Base-by-base conservation (phyloP, 345 rosid species). In the Kandelia obovata region DNA sequence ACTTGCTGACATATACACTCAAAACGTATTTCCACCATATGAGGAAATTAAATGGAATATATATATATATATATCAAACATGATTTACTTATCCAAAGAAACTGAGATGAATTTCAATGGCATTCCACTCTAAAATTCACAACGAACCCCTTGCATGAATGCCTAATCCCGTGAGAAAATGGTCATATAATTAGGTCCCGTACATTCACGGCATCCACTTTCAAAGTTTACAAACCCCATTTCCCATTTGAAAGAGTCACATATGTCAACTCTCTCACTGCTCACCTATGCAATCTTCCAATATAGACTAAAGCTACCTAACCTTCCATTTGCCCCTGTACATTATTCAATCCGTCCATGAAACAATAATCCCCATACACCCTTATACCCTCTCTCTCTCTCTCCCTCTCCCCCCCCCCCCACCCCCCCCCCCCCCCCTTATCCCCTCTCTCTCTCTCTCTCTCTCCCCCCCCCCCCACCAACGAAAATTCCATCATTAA, bases 161-260 rank as follows among this genome's bases (percentile, higher is more conserved):
- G 25, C 23, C 26, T 26, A 25, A 49, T 13, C 27, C 21, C 35
- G 3, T 20, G 15, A 1, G 5, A 46, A 47, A 17, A 26, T 2
- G 34, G 31, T 20, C 58, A 31, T 25, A 27, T 13, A 16, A 49
- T 27, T 37, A 16, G 83, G 75, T 58, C 85, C 72, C 31, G 51
- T 11, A 61, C 78, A 76, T 66, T 76, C 71, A 71, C 69, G 58
- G 61, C 83, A 32, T 58, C 17, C 87, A 83, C 65, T 83, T 73
- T 77, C 82, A 55, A 9, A n/a, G 17, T 21, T 43, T 43, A 3
- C 49, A 43, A 43, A 62, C 49, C 10, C 7, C 70, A 37, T 63
- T 61, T 66, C 9, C 55, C 58, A 10, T 47, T 76, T 73, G 64
- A 78, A 75, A 4, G 49, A 59, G 67, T 80, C 73, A 19, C 21